phyloP scores from a whole-genome alignment of 108 stramenopile species.

The Discostella stelligeroides region DNA sequence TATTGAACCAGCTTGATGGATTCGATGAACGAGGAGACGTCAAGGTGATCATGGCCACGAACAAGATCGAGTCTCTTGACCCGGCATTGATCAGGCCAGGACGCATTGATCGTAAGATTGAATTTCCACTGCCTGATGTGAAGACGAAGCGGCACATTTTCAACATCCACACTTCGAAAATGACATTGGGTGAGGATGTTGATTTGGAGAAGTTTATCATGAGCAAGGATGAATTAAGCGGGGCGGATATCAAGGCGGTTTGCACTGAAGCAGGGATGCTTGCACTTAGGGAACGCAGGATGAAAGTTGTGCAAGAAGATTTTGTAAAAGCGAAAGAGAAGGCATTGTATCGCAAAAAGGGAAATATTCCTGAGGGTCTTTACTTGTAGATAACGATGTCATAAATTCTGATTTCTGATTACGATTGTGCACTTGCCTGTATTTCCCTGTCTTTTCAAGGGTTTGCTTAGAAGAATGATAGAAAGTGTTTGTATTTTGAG shows the following conservation, averaged over 20 bases:
- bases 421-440: too few relatives aligned
- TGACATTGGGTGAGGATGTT: slow-evolving; percentile 96
- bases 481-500: too few relatives aligned
- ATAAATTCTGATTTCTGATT: too few relatives aligned
- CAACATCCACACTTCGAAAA: slow-evolving; percentile 94
- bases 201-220: slow-evolving; percentile 98
- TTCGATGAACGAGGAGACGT: slow-evolving; percentile 98
- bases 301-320: slow-evolving; percentile 98
- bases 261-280: slow-evolving; percentile 99
- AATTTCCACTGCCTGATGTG: slow-evolving; percentile 97
- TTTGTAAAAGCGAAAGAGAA: slow-evolving; percentile 99
- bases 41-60: slow-evolving; percentile 99
- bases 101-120: slow-evolving; percentile 99
- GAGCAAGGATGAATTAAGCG: slow-evolving; percentile 97
- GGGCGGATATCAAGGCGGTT: slow-evolving; percentile 99
- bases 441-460: too few relatives aligned
- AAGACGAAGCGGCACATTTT: slow-evolving; percentile 99
- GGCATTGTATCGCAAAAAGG: slow-evolving; percentile 98
- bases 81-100: slow-evolving; percentile 99
- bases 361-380: slow-evolving; percentile 97
- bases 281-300: slow-evolving; percentile 97
- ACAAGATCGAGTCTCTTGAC: slow-evolving; percentile 97
- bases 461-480: too few relatives aligned
- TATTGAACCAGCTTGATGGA: slow-evolving; percentile 98
- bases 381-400: slow-evolving; percentile 74